Conservation (phyloP, 345 rosid species). For the Boechera retrofracta region DNA sequence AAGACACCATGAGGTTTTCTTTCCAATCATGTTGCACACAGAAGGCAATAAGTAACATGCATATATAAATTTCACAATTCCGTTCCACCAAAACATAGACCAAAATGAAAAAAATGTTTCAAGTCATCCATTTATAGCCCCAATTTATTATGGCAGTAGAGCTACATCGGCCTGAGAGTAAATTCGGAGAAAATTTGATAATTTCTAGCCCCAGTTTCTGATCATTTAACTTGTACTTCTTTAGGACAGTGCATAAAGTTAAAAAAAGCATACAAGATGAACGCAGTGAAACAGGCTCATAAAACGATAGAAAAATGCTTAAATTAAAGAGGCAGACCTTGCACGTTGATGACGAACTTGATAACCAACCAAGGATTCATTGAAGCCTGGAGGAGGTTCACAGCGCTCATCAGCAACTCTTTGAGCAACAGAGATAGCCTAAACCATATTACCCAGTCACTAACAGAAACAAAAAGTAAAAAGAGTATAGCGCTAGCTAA, state of each 20-base stretch:
- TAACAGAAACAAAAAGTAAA: slow-evolving; percentile 14
- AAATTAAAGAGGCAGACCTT: slow-evolving; percentile 55
- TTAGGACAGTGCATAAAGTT: too few species aligned
- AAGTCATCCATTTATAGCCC: background rate
- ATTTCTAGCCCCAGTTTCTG: too few species aligned
- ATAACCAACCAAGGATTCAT: slow-evolving; percentile 90
- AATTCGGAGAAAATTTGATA: too few species aligned
- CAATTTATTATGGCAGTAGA: background rate
- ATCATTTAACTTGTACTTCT: too few species aligned
- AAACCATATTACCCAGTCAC: slow-evolving; percentile 43
- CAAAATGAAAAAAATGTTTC: background rate
- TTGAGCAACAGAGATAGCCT: slow-evolving; percentile 98
- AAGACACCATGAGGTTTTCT: background rate
- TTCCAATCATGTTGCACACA: background rate
- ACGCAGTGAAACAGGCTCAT: background rate
- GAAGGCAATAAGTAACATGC: background rate
- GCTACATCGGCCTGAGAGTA: too few species aligned
- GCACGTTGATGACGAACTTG: slow-evolving; percentile 98
- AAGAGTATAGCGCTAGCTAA: slow-evolving; percentile 21
- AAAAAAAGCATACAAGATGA: background rate
- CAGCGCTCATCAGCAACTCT: slow-evolving; percentile 95
- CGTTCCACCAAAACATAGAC: slow-evolving; percentile 8
- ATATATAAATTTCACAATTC: background rate
- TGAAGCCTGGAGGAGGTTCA: slow-evolving; percentile 83
- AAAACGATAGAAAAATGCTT: background rate